Evolutionary conservation across 2,329 filamentous ascomycete species (phyloP).

Genomic region (Trichoderma simmonsii): DNA sequence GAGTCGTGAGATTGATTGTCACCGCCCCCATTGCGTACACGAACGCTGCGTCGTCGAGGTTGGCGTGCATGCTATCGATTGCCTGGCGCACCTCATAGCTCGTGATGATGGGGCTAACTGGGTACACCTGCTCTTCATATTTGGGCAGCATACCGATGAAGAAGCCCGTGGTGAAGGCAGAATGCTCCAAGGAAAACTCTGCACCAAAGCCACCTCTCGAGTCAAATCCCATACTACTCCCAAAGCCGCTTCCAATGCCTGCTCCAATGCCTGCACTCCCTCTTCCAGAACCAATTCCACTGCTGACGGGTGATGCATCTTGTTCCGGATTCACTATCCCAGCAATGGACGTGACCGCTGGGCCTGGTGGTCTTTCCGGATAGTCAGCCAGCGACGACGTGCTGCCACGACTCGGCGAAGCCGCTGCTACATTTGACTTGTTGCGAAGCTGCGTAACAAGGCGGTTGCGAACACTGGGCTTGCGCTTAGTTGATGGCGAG

Average conservation of each 20-base stretch:
- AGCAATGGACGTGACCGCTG: conserved; percentile 27
- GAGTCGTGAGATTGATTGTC: conserved; percentile 36
- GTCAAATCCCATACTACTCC: neutral
- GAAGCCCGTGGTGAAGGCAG: conserved; percentile 29
- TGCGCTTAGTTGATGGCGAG: conserved; percentile 33
- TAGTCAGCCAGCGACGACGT: neutral
- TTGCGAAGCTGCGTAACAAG: conserved; percentile 37
- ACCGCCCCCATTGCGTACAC: conserved; percentile 37
- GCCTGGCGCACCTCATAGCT: conserved; percentile 31
- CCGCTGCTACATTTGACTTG: conserved; percentile 12
- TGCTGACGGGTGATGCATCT: neutral
- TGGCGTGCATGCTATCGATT: conserved; percentile 34
- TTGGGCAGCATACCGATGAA: conserved; percentile 34
- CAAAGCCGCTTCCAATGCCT: neutral
- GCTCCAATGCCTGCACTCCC: neutral
- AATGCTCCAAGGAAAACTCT: neutral
- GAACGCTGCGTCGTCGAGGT: conserved; percentile 35
- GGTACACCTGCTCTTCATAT: conserved; percentile 37
- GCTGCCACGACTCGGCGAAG: neutral
- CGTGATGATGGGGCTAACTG: conserved; percentile 35
- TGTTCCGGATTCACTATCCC: conserved; percentile 25
- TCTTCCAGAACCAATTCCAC: neutral
- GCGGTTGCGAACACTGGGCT: conserved; percentile 34
- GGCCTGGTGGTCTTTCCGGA: conserved; percentile 7
- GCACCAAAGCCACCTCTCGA: neutral